Conservation (phyloP, 1,139 yeast genomes). For the Hansenula anomala region DNA sequence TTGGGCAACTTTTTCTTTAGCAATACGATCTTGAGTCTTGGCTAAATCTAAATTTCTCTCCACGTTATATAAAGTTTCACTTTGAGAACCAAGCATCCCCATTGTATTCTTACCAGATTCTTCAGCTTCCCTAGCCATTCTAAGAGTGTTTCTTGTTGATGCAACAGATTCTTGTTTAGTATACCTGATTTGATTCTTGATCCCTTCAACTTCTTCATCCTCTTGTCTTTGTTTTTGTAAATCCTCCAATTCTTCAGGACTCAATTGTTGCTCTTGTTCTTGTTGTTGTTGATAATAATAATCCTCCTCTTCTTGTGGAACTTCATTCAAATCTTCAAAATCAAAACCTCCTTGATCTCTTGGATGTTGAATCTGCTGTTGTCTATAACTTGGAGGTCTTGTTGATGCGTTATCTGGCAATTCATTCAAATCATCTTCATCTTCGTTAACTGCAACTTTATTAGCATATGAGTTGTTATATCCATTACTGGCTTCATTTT, state of each 20-base stretch:
- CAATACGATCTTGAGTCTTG: constrained; percentile 76
- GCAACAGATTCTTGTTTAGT: constrained; percentile 86
- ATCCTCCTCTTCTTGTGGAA: constrained; percentile 5
- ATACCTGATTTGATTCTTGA: constrained; percentile 79
- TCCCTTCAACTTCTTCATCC: constrained; percentile 86
- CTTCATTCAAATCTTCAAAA: constrained; percentile 7
- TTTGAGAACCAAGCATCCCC: constrained; percentile 90
- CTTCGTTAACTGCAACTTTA: constrained; percentile 1
- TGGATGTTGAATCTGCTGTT: constrained; percentile 3
- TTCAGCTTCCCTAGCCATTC: constrained; percentile 90
- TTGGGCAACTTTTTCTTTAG: constrained; percentile 80
- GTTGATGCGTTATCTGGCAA: constrained; percentile 6
- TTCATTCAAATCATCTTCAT: constrained; percentile 18
- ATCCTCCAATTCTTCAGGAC: constrained; percentile 20
- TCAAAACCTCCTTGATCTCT: constrained; percentile 4
- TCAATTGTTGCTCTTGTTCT: constrained; percentile 5
- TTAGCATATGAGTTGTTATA: neutral
- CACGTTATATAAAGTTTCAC: constrained; percentile 75
- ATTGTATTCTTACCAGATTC: constrained; percentile 84
- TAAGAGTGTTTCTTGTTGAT: constrained; percentile 78
- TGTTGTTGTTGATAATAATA: neutral
- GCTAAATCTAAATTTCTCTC: constrained; percentile 76
- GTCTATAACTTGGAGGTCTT: constrained; percentile 4
- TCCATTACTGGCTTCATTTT: neutral
- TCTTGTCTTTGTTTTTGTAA: constrained; percentile 52